Percentiles rank a stretch among this genome's conserved stretches.
These are phyloP conservation scores for Nidularia sp. DNA, from an alignment of 768 basidiomycete species.

Conservation along the genomic window DNA sequence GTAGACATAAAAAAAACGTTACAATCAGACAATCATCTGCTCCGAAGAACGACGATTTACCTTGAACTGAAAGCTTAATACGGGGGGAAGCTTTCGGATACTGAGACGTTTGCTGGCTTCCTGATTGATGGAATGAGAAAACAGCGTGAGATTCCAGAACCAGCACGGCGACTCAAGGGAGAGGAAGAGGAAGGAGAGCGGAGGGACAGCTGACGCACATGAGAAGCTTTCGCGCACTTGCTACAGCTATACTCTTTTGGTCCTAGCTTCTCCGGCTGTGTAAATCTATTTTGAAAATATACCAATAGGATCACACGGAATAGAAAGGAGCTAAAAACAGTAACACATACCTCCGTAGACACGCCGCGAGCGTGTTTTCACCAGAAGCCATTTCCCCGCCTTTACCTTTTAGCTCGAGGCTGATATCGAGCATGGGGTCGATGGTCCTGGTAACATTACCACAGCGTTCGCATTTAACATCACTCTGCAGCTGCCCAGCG, in stretches of 20 bases:
- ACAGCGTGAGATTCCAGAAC: background rate
- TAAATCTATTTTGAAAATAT: conserved; percentile 50
- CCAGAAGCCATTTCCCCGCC: conserved; percentile 34
- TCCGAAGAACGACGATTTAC: conserved; percentile 26
- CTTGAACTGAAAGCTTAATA: conserved; percentile 94
- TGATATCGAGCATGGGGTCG: conserved; percentile 90
- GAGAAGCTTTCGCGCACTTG: conserved; percentile 71
- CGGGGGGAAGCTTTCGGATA: conserved; percentile 81
- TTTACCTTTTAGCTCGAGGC: conserved; percentile 69
- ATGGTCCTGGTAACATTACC: conserved; percentile 71
- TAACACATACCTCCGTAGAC: conserved; percentile 60
- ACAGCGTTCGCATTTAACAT: conserved; percentile 86
- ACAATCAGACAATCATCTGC: too few relatives aligned
- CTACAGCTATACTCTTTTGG: conserved; percentile 81
- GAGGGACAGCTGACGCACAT: conserved; percentile 32
- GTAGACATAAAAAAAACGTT: background rate
- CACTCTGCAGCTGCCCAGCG: conserved; percentile 80
- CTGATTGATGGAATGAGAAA: conserved; percentile 23
- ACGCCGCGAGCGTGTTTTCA: conserved; percentile 71
- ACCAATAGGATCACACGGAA: conserved; percentile 3
- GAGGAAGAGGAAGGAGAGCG: too few relatives aligned
- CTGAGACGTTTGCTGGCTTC: conserved; percentile 84
- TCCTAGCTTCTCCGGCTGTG: conserved; percentile 79
- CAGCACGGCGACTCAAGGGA: background rate
- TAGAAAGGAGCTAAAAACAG: conserved; percentile 5